phyloP scores from a whole-genome alignment of 1,284 basidiomycete species.

The Cryptococcus jaspeensis region DNA sequence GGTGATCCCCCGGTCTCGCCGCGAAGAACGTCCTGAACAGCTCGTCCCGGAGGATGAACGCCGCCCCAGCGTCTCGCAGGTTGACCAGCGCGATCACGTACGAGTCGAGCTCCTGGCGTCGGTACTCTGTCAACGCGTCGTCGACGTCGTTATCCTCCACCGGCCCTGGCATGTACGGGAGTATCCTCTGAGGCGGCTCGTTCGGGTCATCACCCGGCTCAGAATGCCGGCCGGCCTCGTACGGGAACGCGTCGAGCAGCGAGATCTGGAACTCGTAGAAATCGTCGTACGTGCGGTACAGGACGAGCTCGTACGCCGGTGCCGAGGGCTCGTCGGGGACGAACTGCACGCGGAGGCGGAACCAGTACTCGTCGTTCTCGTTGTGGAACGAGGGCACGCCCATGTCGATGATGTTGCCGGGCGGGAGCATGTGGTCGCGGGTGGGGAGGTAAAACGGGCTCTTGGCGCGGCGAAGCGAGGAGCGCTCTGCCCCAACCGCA shows the following conservation, averaged over 20 bases:
- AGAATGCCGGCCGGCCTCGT: constrained; percentile 71
- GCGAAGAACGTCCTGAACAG: constrained; percentile 83
- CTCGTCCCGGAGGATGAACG: constrained; percentile 76
- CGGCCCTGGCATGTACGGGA: constrained; percentile 96
- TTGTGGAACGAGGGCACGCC: constrained; percentile 94
- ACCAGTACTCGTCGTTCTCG: constrained; percentile 97
- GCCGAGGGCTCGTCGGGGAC: constrained; percentile 69
- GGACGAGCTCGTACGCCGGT: constrained; percentile 74
- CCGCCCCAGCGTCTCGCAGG: constrained; percentile 64
- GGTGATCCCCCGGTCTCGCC: constrained; percentile 80
- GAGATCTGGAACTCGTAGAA: constrained; percentile 97
- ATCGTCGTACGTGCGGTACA: constrained; percentile 95
- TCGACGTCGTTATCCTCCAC: constrained; percentile 68
- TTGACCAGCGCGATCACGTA: constrained; percentile 79
- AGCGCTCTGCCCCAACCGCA: background rate
- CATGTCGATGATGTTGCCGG: constrained; percentile 82
- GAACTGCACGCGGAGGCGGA: constrained; percentile 85
- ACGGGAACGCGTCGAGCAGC: constrained; percentile 79
- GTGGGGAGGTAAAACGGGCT: constrained; percentile 35
- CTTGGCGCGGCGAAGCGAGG: background rate
- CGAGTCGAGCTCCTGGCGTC: constrained; percentile 80
- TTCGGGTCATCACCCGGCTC: constrained; percentile 40
- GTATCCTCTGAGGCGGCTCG: constrained; percentile 60
- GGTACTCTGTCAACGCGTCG: constrained; percentile 76
- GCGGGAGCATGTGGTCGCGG: constrained; percentile 58